phyloP scores from a whole-genome alignment of 2,329 filamentous ascomycete species.

The Ophidiomyces ophidiicola region DNA sequence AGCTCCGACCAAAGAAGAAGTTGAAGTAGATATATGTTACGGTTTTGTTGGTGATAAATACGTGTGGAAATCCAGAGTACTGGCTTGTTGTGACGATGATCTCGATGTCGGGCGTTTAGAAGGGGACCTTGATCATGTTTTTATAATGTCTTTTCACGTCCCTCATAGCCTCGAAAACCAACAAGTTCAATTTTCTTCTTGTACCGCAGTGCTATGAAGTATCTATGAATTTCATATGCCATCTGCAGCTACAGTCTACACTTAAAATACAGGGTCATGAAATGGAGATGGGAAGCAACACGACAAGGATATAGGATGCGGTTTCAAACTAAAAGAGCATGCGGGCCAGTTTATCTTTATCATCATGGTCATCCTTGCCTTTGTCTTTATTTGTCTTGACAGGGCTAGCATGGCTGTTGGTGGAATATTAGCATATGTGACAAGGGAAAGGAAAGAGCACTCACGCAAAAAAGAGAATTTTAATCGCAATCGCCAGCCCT shows the following conservation, averaged over 20 bases:
- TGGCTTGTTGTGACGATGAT: constrained; percentile 14
- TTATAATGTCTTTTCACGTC: constrained; percentile 12
- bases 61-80: constrained; percentile 10
- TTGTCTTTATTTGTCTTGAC: constrained; percentile 34
- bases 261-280: neutral
- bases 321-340: constrained; percentile 18
- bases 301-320: neutral
- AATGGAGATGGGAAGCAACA: neutral
- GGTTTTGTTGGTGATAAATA: constrained; percentile 7
- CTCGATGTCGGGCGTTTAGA: constrained; percentile 8
- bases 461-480: constrained; percentile 85
- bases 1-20: constrained; percentile 99
- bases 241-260: neutral
- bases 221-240: neutral
- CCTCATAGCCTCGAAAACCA: constrained; percentile 10
- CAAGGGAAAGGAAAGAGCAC: constrained; percentile 21
- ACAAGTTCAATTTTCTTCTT: constrained; percentile 10
- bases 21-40: constrained; percentile 54
- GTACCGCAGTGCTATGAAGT: neutral
- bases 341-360: constrained; percentile 23
- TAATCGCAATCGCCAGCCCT: constrained; percentile 85
- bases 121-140: constrained; percentile 11
- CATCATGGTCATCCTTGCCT: constrained; percentile 22
- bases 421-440: constrained; percentile 11
- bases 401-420: constrained; percentile 49